These are phyloP conservation scores for Suillus subaureus DNA, from an alignment of 768 basidiomycete genomes.

Conservation along the genomic window DNA sequence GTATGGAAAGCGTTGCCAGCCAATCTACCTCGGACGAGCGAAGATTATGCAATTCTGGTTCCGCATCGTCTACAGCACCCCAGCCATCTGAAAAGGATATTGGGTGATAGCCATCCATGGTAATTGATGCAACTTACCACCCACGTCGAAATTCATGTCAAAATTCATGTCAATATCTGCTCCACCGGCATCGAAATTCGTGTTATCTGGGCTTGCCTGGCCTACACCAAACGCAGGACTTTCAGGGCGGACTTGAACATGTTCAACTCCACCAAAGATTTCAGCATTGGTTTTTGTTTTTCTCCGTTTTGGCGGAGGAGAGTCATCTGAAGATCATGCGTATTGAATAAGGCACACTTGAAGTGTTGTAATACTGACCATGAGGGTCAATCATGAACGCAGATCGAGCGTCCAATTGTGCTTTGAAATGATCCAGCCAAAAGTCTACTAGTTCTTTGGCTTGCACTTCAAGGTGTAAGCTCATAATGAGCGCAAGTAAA, in stretches of 20 bases:
- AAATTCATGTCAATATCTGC: conserved; percentile 26
- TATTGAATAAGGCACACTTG: not conserved
- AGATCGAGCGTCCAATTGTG: conserved; percentile 66
- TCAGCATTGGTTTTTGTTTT: conserved; percentile 31
- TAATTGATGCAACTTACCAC: conserved; percentile 19
- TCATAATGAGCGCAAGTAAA: conserved; percentile 2
- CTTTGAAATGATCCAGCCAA: conserved; percentile 73
- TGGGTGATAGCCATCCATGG: not conserved
- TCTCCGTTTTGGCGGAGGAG: conserved; percentile 49
- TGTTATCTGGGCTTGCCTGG: not conserved
- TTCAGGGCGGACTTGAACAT: not conserved
- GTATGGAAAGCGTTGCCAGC: not conserved
- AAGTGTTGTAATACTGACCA: not conserved
- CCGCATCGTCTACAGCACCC: conserved; percentile 20
- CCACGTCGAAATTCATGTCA: conserved; percentile 23
- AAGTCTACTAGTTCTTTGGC: conserved; percentile 70
- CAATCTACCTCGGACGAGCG: conserved; percentile 66
- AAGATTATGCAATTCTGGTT: conserved; percentile 25
- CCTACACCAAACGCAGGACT: not conserved
- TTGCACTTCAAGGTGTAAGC: conserved; percentile 47
- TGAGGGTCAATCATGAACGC: conserved; percentile 21
- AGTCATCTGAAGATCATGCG: conserved; percentile 33
- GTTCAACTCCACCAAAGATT: not conserved
- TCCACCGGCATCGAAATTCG: conserved; percentile 11
- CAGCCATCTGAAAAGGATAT: conserved; percentile 21